Evolutionary conservation across 2,329 filamentous ascomycete species (phyloP), one percentile per base, ranked within the genome.

Genomic region (Tetracladium maxilliforme): DNA sequence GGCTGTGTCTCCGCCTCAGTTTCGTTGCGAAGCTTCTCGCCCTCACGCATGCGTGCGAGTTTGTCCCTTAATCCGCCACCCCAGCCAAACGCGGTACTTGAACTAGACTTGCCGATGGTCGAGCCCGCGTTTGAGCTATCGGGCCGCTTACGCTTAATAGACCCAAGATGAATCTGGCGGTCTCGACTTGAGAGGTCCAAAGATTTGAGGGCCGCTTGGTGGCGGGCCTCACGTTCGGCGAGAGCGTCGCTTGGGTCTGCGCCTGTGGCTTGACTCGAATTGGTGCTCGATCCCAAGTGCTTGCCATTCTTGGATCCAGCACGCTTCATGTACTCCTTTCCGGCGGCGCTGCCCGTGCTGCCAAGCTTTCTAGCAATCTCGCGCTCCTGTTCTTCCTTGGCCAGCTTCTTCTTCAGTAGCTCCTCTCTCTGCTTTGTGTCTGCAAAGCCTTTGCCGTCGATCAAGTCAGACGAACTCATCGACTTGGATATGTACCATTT

Each of bases 261-360:
- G 18, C 9, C 9, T 9, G 9, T 19, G 11, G 18, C 18, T 9
- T 9, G 18, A 9, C 9, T 11, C 18, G 18, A 19, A 19, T 11
- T 19, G 18, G 18, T 19, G 18, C 9, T 19, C 9, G 18, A 19
- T 19, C 11, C 18, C 11, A 9, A 9, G 11, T 9, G 18, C 11
- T 44, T n/a, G n/a, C n/a, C n/a, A n/a, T n/a, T n/a, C n/a, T n/a
- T n/a, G n/a, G 48, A 26, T 53, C n/a, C n/a, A n/a, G n/a, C n/a
- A n/a, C n/a, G n/a, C n/a, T n/a, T 60, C 63, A 84, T 72, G 47
- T 86, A 86, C 32, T 82, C 75, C 23, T 60, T 66, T 3, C 78
- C 79, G 1, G 75, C 64, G 6, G 73, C 73, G 24, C 56, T 63
- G 7, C 77, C 77, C 30, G 72, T 54, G 25, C 64, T 54, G 7